Evolutionary conservation across 1,284 basidiomycete genomes (phyloP).

Genomic region (Cutaneotrichosporon cavernicola): DNA sequence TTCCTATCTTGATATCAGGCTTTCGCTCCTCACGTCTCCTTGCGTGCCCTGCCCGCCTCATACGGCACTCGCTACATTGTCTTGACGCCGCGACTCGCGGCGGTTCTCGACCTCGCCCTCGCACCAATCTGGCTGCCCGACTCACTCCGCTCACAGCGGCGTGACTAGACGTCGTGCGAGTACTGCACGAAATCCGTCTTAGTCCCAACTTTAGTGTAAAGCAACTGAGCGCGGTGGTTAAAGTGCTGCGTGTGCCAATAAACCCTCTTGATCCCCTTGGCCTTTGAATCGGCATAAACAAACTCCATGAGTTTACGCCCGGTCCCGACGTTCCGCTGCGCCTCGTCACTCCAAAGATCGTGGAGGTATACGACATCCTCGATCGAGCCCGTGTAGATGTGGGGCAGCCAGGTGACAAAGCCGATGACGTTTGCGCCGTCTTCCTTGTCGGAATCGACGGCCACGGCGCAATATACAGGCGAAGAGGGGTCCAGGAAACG

Average conservation of each 20-base stretch:
- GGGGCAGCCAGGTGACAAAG: constrained; percentile 26
- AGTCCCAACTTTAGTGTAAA: constrained; percentile 26
- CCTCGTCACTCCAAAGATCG: constrained; percentile 25
- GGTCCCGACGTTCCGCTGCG: constrained; percentile 20
- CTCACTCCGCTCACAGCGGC: not conserved
- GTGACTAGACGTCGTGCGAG: constrained; percentile 1
- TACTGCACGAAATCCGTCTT: constrained; percentile 28
- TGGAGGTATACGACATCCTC: constrained; percentile 25
- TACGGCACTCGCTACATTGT: no score
- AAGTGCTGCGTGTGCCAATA: constrained; percentile 31
- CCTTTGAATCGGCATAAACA: constrained; percentile 15
- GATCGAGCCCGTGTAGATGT: constrained; percentile 18
- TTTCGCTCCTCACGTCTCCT: no score
- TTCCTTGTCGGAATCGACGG: constrained; percentile 13
- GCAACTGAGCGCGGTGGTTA: constrained; percentile 29
- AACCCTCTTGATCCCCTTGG: constrained; percentile 16
- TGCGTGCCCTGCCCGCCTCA: no score
- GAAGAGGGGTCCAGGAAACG: constrained; percentile 24
- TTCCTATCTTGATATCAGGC: no score
- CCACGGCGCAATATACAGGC: constrained; percentile 24
- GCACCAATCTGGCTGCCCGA: no score
- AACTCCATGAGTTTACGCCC: constrained; percentile 24
- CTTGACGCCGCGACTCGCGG: no score
- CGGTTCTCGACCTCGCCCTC: not conserved
- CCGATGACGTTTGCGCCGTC: constrained; percentile 16